Evolutionary conservation across 2,329 filamentous ascomycete species (phyloP).

Genomic region (Pseudopyrenochaeta lycopersici): DNA sequence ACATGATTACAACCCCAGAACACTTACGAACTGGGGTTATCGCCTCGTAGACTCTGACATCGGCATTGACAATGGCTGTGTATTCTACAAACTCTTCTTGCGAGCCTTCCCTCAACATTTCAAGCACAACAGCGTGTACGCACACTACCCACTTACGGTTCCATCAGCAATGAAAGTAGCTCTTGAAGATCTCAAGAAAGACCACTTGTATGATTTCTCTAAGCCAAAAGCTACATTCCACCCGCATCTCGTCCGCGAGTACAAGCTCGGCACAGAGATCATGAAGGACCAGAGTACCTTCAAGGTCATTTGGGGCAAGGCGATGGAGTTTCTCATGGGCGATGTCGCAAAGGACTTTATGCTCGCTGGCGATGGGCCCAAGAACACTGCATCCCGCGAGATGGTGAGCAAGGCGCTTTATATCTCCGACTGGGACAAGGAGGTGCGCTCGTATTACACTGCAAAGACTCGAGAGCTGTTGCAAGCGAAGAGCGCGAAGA

Average conservation of each 20-base stretch:
- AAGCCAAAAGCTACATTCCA: constrained; percentile 62
- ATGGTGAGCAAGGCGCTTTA: constrained; percentile 65
- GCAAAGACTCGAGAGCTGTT: constrained; percentile 70
- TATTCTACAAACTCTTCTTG: constrained; percentile 85
- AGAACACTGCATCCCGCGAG: constrained; percentile 38
- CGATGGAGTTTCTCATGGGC: constrained; percentile 70
- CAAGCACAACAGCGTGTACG: constrained; percentile 79
- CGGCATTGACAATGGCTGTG: constrained; percentile 79
- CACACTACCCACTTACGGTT: constrained; percentile 77
- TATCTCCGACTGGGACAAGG: constrained; percentile 67
- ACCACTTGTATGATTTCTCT: constrained; percentile 74
- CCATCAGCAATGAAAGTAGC: constrained; percentile 78
- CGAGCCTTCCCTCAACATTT: constrained; percentile 84
- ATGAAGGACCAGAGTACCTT: constrained; percentile 69
- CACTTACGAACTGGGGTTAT: constrained; percentile 86
- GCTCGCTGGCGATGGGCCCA: constrained; percentile 54
- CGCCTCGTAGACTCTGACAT: constrained; percentile 77
- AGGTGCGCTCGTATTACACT: constrained; percentile 74
- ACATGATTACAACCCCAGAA: constrained; percentile 72
- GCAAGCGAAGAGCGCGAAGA: constrained; percentile 69
- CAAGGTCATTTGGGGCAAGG: constrained; percentile 71
- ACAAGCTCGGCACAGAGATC: constrained; percentile 69
- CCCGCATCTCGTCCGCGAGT: constrained; percentile 65
- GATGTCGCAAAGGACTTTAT: constrained; percentile 65
- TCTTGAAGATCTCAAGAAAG: constrained; percentile 72